Base-by-base conservation (phyloP, 2,329 filamentous ascomycete genomes). In the Cladosporium sp. region DNA sequence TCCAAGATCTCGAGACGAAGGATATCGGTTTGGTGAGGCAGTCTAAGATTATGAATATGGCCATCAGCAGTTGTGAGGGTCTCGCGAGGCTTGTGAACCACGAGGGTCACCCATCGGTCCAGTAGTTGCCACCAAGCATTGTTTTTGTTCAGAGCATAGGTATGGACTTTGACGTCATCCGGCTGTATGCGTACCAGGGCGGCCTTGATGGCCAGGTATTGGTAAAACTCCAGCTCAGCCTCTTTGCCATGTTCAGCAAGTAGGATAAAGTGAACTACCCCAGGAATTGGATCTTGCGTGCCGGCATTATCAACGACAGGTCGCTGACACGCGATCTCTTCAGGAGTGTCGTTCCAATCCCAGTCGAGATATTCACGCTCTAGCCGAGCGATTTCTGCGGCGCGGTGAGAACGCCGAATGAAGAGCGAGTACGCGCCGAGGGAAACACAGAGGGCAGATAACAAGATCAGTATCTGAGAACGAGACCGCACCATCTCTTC, bases 151-250 rank as follows among this genome's bases (percentile, higher is more conserved):
- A 47, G 13, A 12, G 34, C 34, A 37, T 47, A 47, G 1, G 52
- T 48, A 32, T 56, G 54, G 12, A 56, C 11, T 17, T 53, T 55
- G 41, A 56, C 24, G 9, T 42, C 13, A 17, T 29, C 27, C 9
- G 54, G 49, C 2, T 51, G 45, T 27, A 55, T 50, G 17, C 47
- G 44, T n/a, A 56, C 6, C 11, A 56, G 19, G 19, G 47, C 54
- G 13, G 54, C 49, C 44, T 55, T 56, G 24, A 56, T 47, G 17
- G 54, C 54, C 18, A 56, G 38, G 34, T 38, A 56, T 6, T 50
- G 32, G 34, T 50, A 37, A 37, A 53, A 56, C 11, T 15, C 36
- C 24, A 56, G 39, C 6, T 56, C 54, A n/a, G 47, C 43, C 20
- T 50, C 24, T n/a, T 37, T 13, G 17, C 37, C 47, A 9, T 54